Base-by-base conservation (phyloP, 345 rosid species). In the Salix koriyanagi region DNA sequence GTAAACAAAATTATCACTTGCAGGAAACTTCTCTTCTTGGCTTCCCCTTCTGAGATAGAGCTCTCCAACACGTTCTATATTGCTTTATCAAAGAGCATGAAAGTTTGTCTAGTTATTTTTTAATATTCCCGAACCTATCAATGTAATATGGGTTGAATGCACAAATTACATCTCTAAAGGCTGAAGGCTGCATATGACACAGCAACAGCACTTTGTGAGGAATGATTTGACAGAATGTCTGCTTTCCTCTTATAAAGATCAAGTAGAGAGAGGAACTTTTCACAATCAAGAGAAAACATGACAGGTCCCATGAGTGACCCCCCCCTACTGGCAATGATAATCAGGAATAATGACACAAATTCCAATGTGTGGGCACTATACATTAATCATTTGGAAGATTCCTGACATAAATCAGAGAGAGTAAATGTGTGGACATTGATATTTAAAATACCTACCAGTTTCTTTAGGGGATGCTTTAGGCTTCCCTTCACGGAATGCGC, bases 401-500 rank as follows among this genome's bases (percentile, higher is more conserved):
- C 46, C 64, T 21, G 42, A 2, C 2, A 18, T 48, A 18, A 42
- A 46, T 52, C 5, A 7, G 23, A 42, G 28, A 34, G 69, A 72
- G 56, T 19, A 71, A 76, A 62, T 5, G 12, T 54, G 64, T 52
- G 50, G 58, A 65, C 61, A 52, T 23, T 62, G 65, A 64, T 34
- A 41, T 60, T 85, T 81, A 65, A 87, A 75, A 81, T 16, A 80
- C 89, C 75, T 86, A 88, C 97, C 91, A 73, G 74, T 50, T 81
- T 88, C 91, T 80, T 86, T 82, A 32, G 88, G 78, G 71, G 91
- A 62, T 76, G 83, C 86, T 69, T 83, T 80, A 71, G 89, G 64
- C 87, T 92, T 91, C 72, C 90, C 77, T 81, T 85, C 67, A 61
- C 76, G 90, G 66, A 87, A 86, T 77, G 88, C 76, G 78, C 93